phyloP scores from a whole-genome alignment of 805 yeast species.

The Saccharomycopsis olivae region DNA sequence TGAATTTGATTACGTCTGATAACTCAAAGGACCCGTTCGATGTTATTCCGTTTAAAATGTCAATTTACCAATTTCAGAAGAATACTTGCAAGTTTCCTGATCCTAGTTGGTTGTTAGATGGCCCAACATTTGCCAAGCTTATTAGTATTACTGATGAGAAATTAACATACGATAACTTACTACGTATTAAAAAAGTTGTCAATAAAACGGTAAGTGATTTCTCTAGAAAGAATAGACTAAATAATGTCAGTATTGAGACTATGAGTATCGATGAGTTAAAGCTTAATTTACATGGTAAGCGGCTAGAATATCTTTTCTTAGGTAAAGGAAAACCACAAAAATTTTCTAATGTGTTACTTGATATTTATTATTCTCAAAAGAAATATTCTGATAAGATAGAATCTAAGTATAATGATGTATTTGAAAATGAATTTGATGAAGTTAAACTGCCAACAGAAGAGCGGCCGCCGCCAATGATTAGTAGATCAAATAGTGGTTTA shows the following conservation, averaged over 20 bases:
- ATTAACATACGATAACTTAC: conserved; percentile 30
- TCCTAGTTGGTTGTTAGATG: conserved; percentile 15
- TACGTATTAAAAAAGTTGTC: conserved; percentile 53
- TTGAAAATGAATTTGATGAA: background rate
- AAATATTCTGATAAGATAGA: conserved; percentile 9
- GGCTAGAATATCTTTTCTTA: conserved; percentile 23
- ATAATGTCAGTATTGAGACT: conserved; percentile 26
- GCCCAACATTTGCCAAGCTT: conserved; percentile 24
- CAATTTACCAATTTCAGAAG: conserved; percentile 72
- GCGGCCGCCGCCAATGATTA: too few relatives aligned
- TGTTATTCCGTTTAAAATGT: conserved; percentile 52
- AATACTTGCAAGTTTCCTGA: conserved; percentile 21
- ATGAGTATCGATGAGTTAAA: conserved; percentile 25
- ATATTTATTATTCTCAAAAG: conserved; percentile 25
- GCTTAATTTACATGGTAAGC: conserved; percentile 23
- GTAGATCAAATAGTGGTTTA: too few relatives aligned
- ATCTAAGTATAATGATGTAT: background rate
- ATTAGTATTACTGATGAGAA: conserved; percentile 37
- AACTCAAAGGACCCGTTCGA: conserved; percentile 66
- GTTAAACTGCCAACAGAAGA: too few relatives aligned
- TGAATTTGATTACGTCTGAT: conserved; percentile 39
- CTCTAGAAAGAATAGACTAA: conserved; percentile 25
- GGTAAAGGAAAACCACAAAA: conserved; percentile 29
- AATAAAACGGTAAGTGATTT: conserved; percentile 67
- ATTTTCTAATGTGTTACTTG: conserved; percentile 28